Percentiles rank a stretch among this genome's conserved stretches.
Evolutionary conservation across 1,139 yeast species (phyloP).

Genomic region (Yamadazyma diddensiae): DNA sequence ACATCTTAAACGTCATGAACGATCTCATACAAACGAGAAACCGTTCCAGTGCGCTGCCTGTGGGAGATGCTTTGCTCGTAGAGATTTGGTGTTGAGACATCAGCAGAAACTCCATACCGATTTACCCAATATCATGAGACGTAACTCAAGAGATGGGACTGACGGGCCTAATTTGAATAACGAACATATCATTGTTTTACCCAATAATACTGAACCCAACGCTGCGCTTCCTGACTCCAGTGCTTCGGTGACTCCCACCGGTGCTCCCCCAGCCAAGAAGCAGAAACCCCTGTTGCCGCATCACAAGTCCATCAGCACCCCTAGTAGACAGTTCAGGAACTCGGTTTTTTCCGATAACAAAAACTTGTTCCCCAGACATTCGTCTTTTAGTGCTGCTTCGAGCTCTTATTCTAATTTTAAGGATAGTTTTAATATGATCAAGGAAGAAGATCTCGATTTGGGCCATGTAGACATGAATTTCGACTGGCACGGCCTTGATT

Average conservation of each 20-base stretch:
- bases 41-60: slow-evolving; percentile 68
- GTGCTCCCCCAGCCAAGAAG: not conserved
- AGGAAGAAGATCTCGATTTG: slow-evolving; percentile 49
- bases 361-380: slow-evolving; percentile 46
- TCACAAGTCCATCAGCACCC: slow-evolving; percentile 4
- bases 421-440: slow-evolving; percentile 23
- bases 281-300: not conserved
- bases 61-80: slow-evolving; percentile 48
- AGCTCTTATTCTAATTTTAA: slow-evolving; percentile 59
- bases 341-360: slow-evolving; percentile 7
- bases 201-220: slow-evolving; percentile 42
- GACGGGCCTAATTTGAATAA: slow-evolving; percentile 16
- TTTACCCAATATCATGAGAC: slow-evolving; percentile 23
- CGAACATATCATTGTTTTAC: slow-evolving; percentile 44
- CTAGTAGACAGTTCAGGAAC: not conserved
- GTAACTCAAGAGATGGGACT: slow-evolving; percentile 15
- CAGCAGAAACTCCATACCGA: slow-evolving; percentile 41
- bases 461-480: slow-evolving; percentile 48
- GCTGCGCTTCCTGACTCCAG: slow-evolving; percentile 36
- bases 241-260: not conserved
- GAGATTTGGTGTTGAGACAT: slow-evolving; percentile 48
- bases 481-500: slow-evolving; percentile 37
- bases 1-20: slow-evolving; percentile 89
- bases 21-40: slow-evolving; percentile 95
- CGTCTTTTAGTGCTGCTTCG: slow-evolving; percentile 81